These are phyloP conservation scores for Lachancea meyersii DNA, from an alignment of 805 yeast species.

Conservation along the genomic window DNA sequence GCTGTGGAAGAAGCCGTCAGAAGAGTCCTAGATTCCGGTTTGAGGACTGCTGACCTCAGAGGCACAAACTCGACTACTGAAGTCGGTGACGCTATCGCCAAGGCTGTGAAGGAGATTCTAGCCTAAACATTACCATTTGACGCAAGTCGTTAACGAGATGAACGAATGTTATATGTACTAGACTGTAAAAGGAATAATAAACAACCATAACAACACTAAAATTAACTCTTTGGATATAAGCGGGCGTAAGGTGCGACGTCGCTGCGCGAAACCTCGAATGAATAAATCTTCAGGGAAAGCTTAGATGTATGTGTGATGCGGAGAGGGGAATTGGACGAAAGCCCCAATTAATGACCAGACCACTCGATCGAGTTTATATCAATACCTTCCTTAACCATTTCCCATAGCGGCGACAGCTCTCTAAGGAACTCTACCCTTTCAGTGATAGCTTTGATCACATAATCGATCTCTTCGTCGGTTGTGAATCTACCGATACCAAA, in stretches of 20 bases:
- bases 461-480: constrained; percentile 92
- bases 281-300: too few relatives aligned
- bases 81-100: constrained; percentile 91
- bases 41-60: constrained; percentile 87
- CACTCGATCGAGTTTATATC: constrained; percentile 91
- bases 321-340: neutral
- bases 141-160: constrained; percentile 2
- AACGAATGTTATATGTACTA: constrained; percentile 6
- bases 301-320: too few relatives aligned
- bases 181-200: neutral
- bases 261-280: too few relatives aligned
- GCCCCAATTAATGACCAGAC: constrained; percentile 74
- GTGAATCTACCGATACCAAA: constrained; percentile 97
- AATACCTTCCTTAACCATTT: constrained; percentile 98
- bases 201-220: neutral
- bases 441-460: constrained; percentile 79
- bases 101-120: constrained; percentile 55
- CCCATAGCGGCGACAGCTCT: constrained; percentile 94
- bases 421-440: constrained; percentile 88
- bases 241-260: too few relatives aligned
- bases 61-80: constrained; percentile 80
- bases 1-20: constrained; percentile 86
- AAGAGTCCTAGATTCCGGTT: constrained; percentile 69
- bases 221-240: too few relatives aligned
- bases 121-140: constrained; percentile 10